Base-by-base conservation (phyloP, 2,329 filamentous ascomycete species). In the Ceratocystis cacaofunesta region DNA sequence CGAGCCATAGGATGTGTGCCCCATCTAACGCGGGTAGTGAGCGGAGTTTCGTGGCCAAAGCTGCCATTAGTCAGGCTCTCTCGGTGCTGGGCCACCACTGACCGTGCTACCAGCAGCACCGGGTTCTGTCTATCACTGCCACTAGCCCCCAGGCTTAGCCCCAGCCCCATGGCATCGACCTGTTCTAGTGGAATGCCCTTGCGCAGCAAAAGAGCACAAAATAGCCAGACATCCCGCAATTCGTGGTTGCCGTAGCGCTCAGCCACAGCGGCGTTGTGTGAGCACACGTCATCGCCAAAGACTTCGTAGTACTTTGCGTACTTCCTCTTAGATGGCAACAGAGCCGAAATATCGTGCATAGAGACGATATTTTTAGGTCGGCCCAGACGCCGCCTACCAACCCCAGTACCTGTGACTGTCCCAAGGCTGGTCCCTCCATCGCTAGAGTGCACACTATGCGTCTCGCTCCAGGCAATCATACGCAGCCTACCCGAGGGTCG, bases 291-390 rank as follows among this genome's bases (percentile, higher is more conserved):
- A 68, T 91, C 85, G 2, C 91, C 91, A 72, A 94, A 92, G 15
- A 96, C 88, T 28, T 82, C 82, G 74, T 97, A 99, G 69, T 88
- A 83, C 66, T 84, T 78, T 1, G 91, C 94, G 68, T 96, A 81
- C 65, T 85, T 80, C 67, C 81, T 81, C 73, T 91, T 94, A 2
- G 89, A 88, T 0, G 92, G 92, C n/a, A 96, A 76, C 12, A 90
- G 74, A 61, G 82, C 78, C 8, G 83, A 82, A 30, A 95, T 73
- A 68, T 90, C 81, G 71, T 92, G 81, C 48, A 96, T 84, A 1
- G 85, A 85, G 22, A 97, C 77, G 25, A 88, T 78, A 68, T 92
- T 65, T 43, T 65, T 65, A 10, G 63, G 52, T 25, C 63, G 52
- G 32, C 74, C 75, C 17, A 75, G 70, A 32, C 79, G 76, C 43